Percentiles rank a stretch among this genome's conserved stretches.
Evolutionary conservation across 176 grass and related monocot species (phyloP).

Genomic region (Eremochloa ophiuroides): DNA sequence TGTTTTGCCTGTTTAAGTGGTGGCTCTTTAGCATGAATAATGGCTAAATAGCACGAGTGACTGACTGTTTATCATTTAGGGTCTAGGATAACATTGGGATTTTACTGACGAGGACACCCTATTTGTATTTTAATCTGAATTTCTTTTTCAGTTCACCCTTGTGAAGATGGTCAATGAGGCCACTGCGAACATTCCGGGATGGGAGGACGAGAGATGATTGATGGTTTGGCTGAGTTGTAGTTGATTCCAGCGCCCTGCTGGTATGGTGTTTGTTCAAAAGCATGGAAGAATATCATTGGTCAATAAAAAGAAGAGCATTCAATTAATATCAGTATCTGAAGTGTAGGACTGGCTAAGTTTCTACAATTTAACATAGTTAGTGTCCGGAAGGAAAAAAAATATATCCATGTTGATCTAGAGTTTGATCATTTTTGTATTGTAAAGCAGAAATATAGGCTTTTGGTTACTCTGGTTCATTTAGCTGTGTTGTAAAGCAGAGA

Average conservation of each 20-base stretch:
- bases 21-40: neutral
- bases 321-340: neutral
- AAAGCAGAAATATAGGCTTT: slow-evolving; percentile 19
- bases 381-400: neutral
- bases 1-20: neutral
- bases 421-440: slow-evolving; percentile 31
- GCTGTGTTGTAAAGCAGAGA: slow-evolving; percentile 21
- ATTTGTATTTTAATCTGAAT: neutral
- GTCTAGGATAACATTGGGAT: neutral
- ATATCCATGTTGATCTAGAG: neutral
- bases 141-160: slow-evolving; percentile 62
- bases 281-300: slow-evolving; percentile 6
- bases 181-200: slow-evolving; percentile 72
- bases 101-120: neutral
- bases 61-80: neutral
- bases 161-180: slow-evolving; percentile 98
- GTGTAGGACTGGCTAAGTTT: slow-evolving; percentile 17
- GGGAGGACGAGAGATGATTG: slow-evolving; percentile 69
- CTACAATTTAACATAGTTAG: slow-evolving; percentile 29
- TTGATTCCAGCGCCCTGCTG: slow-evolving; percentile 13
- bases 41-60: neutral
- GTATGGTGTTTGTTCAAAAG: slow-evolving; percentile 9
- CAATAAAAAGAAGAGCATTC: slow-evolving; percentile 26
- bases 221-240: slow-evolving; percentile 15
- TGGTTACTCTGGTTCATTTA: slow-evolving; percentile 11